phyloP scores from a whole-genome alignment of 495 filamentous ascomycete species.

The Aspergillus homomorphus region DNA sequence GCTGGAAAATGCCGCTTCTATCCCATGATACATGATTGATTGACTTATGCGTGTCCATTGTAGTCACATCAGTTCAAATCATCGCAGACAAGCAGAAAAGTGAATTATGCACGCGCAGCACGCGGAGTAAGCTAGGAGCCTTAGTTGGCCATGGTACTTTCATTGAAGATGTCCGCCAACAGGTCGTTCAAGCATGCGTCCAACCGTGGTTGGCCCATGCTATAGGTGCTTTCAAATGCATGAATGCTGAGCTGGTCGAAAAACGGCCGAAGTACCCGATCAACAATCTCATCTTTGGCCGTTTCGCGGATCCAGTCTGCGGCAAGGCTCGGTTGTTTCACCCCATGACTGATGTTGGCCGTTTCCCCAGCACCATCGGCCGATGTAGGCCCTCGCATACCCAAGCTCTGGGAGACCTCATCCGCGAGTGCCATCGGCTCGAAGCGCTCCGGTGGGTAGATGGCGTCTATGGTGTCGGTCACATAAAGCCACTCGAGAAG shows the following conservation, averaged over 20 bases:
- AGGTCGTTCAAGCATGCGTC: constrained; percentile 65
- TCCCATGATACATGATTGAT: neutral
- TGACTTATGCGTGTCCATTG: neutral
- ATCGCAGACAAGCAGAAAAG: neutral
- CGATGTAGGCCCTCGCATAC: constrained; percentile 42
- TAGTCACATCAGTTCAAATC: neutral
- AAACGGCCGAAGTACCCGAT: constrained; percentile 79
- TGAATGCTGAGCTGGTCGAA: constrained; percentile 87
- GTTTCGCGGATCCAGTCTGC: constrained; percentile 44
- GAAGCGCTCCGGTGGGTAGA: constrained; percentile 75
- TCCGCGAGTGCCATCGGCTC: constrained; percentile 77
- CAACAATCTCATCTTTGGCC: constrained; percentile 67
- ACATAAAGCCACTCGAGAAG: constrained; percentile 95
- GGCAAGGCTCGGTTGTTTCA: constrained; percentile 41
- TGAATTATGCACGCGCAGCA: constrained; percentile 10
- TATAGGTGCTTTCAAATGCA: constrained; percentile 88
- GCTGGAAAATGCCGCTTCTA: neutral
- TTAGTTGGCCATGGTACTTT: constrained; percentile 53
- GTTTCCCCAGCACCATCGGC: constrained; percentile 30
- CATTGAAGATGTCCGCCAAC: constrained; percentile 80
- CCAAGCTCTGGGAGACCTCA: constrained; percentile 77
- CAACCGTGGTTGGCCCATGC: constrained; percentile 69
- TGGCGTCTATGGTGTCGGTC: constrained; percentile 93
- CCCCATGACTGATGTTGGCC: constrained; percentile 33
- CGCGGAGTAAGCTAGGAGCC: neutral